phyloP scores from a whole-genome alignment of 2,329 filamentous ascomycete species.

The Tolypocladium cylindrosporum region DNA sequence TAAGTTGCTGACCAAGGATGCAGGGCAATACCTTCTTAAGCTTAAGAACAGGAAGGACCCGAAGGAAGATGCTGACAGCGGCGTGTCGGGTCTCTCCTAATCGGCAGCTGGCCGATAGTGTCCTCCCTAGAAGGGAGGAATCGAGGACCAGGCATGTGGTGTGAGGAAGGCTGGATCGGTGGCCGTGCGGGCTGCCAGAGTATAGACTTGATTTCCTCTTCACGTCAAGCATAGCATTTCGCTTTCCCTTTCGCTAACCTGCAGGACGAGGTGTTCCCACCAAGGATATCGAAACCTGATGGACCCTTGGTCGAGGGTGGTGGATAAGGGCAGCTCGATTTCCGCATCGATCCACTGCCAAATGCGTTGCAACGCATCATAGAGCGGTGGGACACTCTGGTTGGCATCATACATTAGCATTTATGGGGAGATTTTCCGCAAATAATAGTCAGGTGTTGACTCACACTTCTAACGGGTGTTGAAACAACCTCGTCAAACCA shows the following conservation, averaged over 20 bases:
- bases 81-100: conserved; percentile 18
- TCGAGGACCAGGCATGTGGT: not conserved
- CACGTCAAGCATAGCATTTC: conserved; percentile 29
- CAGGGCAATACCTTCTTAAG: conserved; percentile 28
- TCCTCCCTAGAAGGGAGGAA: not conserved
- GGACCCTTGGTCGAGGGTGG: conserved; percentile 7
- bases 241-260: conserved; percentile 18
- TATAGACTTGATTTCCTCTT: conserved; percentile 4
- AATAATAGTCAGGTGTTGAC: conserved; percentile 9
- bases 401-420: conserved; percentile 7
- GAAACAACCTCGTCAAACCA: conserved; percentile 27
- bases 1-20: conserved; percentile 9
- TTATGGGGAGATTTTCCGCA: not conserved
- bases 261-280: conserved; percentile 29
- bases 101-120: not conserved
- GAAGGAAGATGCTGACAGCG: conserved; percentile 26
- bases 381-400: conserved; percentile 30
- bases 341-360: conserved; percentile 24
- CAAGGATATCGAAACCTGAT: conserved; percentile 22
- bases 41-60: conserved; percentile 16
- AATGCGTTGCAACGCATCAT: conserved; percentile 20
- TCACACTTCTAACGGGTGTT: conserved; percentile 29
- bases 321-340: conserved; percentile 8
- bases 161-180: not conserved
- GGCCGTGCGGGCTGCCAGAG: not conserved